Evolutionary conservation across 352 stramenopile genomes (phyloP).

Genomic region (Globisporangium splendens): DNA sequence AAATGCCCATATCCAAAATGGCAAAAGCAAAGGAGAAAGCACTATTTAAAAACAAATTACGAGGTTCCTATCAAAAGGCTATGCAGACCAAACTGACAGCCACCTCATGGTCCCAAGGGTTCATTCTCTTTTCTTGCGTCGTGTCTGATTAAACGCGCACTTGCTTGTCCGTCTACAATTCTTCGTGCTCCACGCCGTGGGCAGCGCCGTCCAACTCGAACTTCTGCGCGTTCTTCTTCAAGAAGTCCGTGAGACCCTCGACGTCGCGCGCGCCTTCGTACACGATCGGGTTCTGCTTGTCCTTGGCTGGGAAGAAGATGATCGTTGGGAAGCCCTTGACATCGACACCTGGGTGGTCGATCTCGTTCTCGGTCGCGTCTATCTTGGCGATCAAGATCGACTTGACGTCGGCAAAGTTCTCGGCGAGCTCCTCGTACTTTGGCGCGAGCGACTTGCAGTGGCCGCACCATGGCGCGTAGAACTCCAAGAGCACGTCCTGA

Average conservation of each 20-base stretch:
- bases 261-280: slow-evolving; percentile 87
- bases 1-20: not conserved
- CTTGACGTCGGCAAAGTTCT: slow-evolving; percentile 86
- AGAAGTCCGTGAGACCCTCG: slow-evolving; percentile 79
- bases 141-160: not conserved
- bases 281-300: slow-evolving; percentile 82
- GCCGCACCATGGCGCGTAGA: slow-evolving; percentile 80
- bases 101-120: not conserved
- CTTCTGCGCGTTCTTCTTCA: slow-evolving; percentile 87
- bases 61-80: slow-evolving; percentile 12
- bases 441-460: slow-evolving; percentile 86
- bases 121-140: not conserved
- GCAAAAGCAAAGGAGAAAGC: too few relatives aligned
- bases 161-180: slow-evolving; percentile 38
- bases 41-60: slow-evolving; percentile 4
- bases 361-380: slow-evolving; percentile 94
- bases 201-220: slow-evolving; percentile 63
- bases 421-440: slow-evolving; percentile 89
- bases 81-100: not conserved
- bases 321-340: slow-evolving; percentile 94
- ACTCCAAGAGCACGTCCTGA: slow-evolving; percentile 86
- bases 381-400: slow-evolving; percentile 95
- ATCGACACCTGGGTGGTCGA: slow-evolving; percentile 87
- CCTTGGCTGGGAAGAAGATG: slow-evolving; percentile 92
- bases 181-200: slow-evolving; percentile 63